A percentile compares a stretch with the other conserved stretches of the same genome.
Evolutionary conservation across 768 basidiomycete species (phyloP).

Genomic region (Kwoniella bestiolae): DNA sequence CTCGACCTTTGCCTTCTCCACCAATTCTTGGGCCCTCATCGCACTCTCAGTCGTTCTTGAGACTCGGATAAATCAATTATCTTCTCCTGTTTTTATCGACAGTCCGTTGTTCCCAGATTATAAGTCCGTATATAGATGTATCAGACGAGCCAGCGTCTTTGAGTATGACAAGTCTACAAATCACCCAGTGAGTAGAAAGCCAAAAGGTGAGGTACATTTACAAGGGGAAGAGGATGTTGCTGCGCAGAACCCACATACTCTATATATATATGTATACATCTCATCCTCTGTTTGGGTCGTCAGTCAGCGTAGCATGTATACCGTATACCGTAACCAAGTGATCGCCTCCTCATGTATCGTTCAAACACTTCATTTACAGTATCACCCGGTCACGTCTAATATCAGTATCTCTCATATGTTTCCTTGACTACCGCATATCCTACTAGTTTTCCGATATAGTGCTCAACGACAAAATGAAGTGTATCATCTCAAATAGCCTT

Average conservation of each 20-base stretch:
- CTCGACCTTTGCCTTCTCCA: conserved; percentile 5
- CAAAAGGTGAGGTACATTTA: too few species aligned
- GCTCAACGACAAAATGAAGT: too few species aligned
- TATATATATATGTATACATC: neutral
- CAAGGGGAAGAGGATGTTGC: too few species aligned
- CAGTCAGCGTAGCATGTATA: neutral
- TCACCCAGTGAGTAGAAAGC: too few species aligned
- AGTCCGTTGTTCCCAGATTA: too few species aligned
- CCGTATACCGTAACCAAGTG: neutral
- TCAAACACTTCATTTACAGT: neutral
- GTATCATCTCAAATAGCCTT: too few species aligned
- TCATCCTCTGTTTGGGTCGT: neutral
- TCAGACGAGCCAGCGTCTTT: too few species aligned
- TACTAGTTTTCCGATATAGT: neutral
- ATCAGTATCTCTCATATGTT: neutral
- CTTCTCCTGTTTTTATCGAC: too few species aligned
- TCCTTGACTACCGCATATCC: conserved; percentile 4
- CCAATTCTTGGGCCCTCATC: neutral
- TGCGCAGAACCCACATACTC: too few species aligned
- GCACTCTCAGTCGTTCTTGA: too few species aligned
- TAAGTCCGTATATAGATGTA: too few species aligned
- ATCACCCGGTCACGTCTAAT: neutral
- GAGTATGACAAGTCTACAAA: too few species aligned
- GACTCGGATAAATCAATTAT: conserved; percentile 22
- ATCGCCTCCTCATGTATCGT: neutral